Evolutionary conservation across 2,329 filamentous ascomycete species (phyloP).

Genomic region (Talaromyces sp.): DNA sequence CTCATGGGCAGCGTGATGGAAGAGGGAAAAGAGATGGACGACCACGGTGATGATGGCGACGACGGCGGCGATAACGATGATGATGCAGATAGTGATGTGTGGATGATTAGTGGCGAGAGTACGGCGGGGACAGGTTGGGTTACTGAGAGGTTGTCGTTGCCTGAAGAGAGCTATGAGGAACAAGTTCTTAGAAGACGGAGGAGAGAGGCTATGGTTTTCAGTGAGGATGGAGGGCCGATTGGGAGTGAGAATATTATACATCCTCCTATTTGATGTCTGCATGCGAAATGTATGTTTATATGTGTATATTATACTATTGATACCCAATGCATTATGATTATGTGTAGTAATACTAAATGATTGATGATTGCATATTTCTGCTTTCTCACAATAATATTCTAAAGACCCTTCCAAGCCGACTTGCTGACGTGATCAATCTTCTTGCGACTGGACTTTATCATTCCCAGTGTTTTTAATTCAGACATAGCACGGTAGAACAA

Average conservation of each 20-base stretch:
- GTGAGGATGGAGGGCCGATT: slow-evolving; percentile 73
- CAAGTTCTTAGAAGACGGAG: slow-evolving; percentile 68
- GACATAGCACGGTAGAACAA: slow-evolving; percentile 81
- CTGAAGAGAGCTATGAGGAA: slow-evolving; percentile 46
- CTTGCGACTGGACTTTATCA: slow-evolving; percentile 84
- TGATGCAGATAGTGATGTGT: slow-evolving; percentile 45
- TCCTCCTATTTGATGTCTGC: slow-evolving; percentile 33
- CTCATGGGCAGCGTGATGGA: slow-evolving; percentile 40
- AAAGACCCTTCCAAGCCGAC: slow-evolving; percentile 66
- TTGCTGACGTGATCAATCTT: slow-evolving; percentile 91
- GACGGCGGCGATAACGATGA: slow-evolving; percentile 53
- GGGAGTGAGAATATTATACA: slow-evolving; percentile 75
- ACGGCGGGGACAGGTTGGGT: slow-evolving; percentile 40
- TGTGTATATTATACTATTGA: slow-evolving; percentile 23
- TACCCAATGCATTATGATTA: slow-evolving; percentile 23
- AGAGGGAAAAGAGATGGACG: slow-evolving; percentile 41
- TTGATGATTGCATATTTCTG: not conserved
- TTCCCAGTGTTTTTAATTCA: slow-evolving; percentile 77
- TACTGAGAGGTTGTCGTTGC: slow-evolving; percentile 28
- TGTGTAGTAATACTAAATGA: not conserved
- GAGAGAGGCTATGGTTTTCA: slow-evolving; percentile 84
- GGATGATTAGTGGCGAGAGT: slow-evolving; percentile 51
- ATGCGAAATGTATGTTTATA: slow-evolving; percentile 1
- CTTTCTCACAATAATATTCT: slow-evolving; percentile 3
- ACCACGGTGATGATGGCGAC: slow-evolving; percentile 15